Evolutionary conservation across 2,329 filamentous ascomycete species (phyloP), one percentile per base, ranked within the genome.

Genomic region (Exophiala spinifera): DNA sequence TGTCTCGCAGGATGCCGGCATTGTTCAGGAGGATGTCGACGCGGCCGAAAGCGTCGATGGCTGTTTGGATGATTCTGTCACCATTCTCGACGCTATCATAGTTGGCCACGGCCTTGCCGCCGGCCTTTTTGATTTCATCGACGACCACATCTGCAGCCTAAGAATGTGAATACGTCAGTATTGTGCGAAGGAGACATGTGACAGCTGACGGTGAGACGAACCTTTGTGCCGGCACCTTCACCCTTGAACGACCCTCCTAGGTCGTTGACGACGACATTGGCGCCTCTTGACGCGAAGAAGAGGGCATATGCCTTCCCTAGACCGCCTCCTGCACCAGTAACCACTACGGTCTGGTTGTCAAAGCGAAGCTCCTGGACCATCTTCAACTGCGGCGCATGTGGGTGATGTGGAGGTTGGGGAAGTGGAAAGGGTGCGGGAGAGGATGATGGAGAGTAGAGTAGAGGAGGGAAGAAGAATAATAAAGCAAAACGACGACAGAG

Each of bases 11-110:
- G 69, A 97, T 97, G 68, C 94, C 92, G 58, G 94, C 94, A 70
- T 97, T 99, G 82, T 99, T 99, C 76, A 99, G 87, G 66, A 99
- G 85, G 61, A 99, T 79, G 72, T 99, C 92, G 74, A 99, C 83
- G 67, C 92, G 89, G 64, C 75, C 75, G 53, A 77, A 78, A 59
- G 67, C 68, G 65, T 76, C 72, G 60, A 78, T 74, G 31, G 75
- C 75, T 14, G 75, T 76, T 19, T 77, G 92, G 75, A 99, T 95
- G 72, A 99, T 97, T 74, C 83, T 87, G 57, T 97, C 92, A 67
- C 94, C 94, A 67, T 92, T 81, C 77, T 94, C 89, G 51, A 78
- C 75, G 57, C 74, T 77, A 78, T 99, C 88, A 80, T 97, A 97
- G 82, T 96, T 97, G 74, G 92, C 91, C 46, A 96, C 91, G 56